Base-by-base conservation (phyloP, 2,329 filamentous ascomycete species). In the Penicillium sp. region DNA sequence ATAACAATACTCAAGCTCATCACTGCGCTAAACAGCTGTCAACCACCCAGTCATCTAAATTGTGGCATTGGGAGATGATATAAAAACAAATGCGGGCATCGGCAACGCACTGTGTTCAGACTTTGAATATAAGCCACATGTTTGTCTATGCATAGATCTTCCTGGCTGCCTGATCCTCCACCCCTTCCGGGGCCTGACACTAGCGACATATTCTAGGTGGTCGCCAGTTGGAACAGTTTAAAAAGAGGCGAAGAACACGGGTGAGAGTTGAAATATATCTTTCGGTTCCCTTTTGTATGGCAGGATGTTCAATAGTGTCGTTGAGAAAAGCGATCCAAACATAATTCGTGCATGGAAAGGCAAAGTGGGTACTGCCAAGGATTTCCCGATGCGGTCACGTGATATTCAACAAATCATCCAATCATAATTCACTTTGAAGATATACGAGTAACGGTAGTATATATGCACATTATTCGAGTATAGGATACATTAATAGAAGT, bases 1-100 rank as follows among this genome's bases (percentile, higher is more conserved):
- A 70, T 97, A 81, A 89, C 93, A 97, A 78, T 97, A 99, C 73
- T 97, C 91, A 65, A 96, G 86, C 75, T 97, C 90, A 79, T 97
- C 91, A 77, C 89, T 91, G 70, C 89, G 87, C 85, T 88, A 65
- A 67, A 77, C 75, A 67, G 68, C 58, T 60, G 66, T 67, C 66
- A 68, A 69, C 62, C 23, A 52, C 40, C 9, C 18, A 62, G 63
- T 61, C 58, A 60, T 60, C 57, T 55, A 12, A 18, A 21, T 43
- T 43, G n/a, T 12, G 30, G 43, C 23, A 14, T 33, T 58, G 50
- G 40, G 56, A 61, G 60, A 23, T 60, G 62, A 55, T 60, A 54
- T 57, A 59, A 57, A 50, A 50, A 60, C 60, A 63, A 57, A 61
- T 61, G 64, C 60, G 56, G 24, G 45, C 45, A 24, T 47, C 38